phyloP scores from a whole-genome alignment of 805 yeast species.

The Lipomyces chichibuensis region DNA sequence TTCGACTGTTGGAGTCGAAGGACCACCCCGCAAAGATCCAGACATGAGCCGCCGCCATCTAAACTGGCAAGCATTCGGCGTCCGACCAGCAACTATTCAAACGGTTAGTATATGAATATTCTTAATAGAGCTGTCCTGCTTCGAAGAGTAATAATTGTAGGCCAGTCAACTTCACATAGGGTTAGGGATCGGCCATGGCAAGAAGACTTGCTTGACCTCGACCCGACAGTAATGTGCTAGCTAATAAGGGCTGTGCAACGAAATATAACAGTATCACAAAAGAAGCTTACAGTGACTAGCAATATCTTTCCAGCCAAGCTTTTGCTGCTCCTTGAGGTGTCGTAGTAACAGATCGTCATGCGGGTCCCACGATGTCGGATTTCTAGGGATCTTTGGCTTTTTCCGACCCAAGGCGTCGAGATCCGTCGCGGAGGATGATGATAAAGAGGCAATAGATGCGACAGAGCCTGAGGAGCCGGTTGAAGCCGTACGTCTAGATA shows the following conservation, averaged over 20 bases:
- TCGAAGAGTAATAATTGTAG: neutral
- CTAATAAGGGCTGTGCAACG: neutral
- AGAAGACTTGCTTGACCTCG: neutral
- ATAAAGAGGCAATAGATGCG: slow-evolving; percentile 25
- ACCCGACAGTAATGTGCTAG: neutral
- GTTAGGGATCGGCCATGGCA: neutral
- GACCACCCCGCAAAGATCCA: slow-evolving; percentile 46
- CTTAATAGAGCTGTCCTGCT: neutral
- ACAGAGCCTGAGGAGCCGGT: slow-evolving; percentile 31
- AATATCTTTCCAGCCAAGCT: slow-evolving; percentile 88
- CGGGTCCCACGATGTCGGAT: slow-evolving; percentile 74
- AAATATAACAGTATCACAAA: neutral
- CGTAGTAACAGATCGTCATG: slow-evolving; percentile 72
- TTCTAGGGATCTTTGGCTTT: slow-evolving; percentile 37
- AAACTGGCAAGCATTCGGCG: slow-evolving; percentile 88
- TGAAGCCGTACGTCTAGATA: slow-evolving; percentile 28
- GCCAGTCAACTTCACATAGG: neutral
- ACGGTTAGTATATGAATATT: neutral
- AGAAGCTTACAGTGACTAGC: slow-evolving; percentile 57
- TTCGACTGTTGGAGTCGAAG: slow-evolving; percentile 19
- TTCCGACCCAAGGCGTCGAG: slow-evolving; percentile 35
- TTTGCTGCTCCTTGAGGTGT: slow-evolving; percentile 77
- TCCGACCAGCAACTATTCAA: slow-evolving; percentile 61
- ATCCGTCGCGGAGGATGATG: slow-evolving; percentile 23
- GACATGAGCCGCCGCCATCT: slow-evolving; percentile 76